A percentile compares a stretch with the other conserved stretches of the same genome.
phyloP scores from a whole-genome alignment of 2,329 filamentous ascomycete species.

The Paraphaeosphaeria sporulosa region DNA sequence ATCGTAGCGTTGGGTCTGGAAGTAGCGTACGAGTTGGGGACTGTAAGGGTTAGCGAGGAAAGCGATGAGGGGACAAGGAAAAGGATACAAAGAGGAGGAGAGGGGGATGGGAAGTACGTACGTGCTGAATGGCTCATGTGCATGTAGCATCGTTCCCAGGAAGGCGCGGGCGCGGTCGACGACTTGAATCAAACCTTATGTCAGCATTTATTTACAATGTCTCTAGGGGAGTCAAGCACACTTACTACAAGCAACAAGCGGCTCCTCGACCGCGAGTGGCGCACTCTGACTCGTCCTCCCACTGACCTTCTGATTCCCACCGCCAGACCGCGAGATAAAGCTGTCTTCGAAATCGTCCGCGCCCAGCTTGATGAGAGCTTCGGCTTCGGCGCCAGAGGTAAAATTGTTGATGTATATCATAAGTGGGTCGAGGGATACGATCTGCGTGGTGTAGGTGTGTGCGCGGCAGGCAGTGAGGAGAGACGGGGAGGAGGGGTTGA shows the following conservation, averaged over 20 bases:
- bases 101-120: too few species aligned
- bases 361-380: slow-evolving; percentile 23
- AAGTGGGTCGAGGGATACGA: slow-evolving; percentile 34
- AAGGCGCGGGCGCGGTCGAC: slow-evolving; percentile 32
- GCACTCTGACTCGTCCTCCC: slow-evolving; percentile 37
- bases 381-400: slow-evolving; percentile 28
- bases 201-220: background rate
- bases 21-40: slow-evolving; percentile 37
- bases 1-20: slow-evolving; percentile 30
- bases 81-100: too few species aligned
- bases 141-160: slow-evolving; percentile 31
- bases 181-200: background rate
- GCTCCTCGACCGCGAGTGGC: slow-evolving; percentile 24
- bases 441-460: slow-evolving; percentile 36
- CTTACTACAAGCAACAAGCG: slow-evolving; percentile 29
- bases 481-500: slow-evolving; percentile 4
- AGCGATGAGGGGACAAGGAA: too few species aligned
- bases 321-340: slow-evolving; percentile 29
- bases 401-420: slow-evolving; percentile 42
- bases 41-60: too few species aligned
- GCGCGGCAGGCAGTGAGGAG: slow-evolving; percentile 23
- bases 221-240: background rate
- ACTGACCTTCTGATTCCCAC: slow-evolving; percentile 22
- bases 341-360: slow-evolving; percentile 29
- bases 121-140: slow-evolving; percentile 30